phyloP scores from a whole-genome alignment of 345 rosid species.

The Brassica incana region DNA sequence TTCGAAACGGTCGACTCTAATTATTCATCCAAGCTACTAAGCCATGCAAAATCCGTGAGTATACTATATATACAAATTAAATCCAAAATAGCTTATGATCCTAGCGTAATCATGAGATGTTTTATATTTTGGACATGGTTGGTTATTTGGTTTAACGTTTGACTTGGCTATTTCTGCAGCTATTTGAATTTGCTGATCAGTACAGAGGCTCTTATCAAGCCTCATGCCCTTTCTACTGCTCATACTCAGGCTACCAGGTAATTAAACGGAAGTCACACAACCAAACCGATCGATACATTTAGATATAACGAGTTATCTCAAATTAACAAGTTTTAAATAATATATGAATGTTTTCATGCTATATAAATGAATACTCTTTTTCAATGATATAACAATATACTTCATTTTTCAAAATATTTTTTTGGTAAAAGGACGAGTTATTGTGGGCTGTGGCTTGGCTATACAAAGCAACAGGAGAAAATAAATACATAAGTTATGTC shows the following conservation, averaged over 20 bases:
- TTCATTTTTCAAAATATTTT: neutral
- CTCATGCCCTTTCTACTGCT: conserved; percentile 94
- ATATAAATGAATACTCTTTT: neutral
- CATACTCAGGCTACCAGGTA: conserved; percentile 86
- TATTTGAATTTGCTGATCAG: conserved; percentile 76
- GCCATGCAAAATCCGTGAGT: conserved; percentile 58
- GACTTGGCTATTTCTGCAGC: conserved; percentile 36
- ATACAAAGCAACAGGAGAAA: conserved; percentile 62
- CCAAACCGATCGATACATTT: neutral
- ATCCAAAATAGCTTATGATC: neutral
- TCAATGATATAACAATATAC: neutral
- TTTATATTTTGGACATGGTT: neutral
- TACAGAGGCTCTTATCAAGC: conserved; percentile 60
- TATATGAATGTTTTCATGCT: neutral
- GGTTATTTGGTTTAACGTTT: neutral
- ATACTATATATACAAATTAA: neutral
- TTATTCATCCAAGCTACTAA: conserved; percentile 59
- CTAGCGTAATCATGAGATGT: neutral
- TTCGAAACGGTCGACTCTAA: conserved; percentile 50
- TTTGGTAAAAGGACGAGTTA: conserved; percentile 61
- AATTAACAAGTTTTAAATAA: neutral
- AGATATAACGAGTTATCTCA: neutral
- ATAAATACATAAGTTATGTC: conserved; percentile 58
- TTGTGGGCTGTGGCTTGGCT: conserved; percentile 84
- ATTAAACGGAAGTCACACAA: neutral